A percentile compares a stretch with the other conserved stretches of the same genome.
Evolutionary conservation across 176 grass and related monocot genomes (phyloP).

Genomic region (Carex myosuroides): DNA sequence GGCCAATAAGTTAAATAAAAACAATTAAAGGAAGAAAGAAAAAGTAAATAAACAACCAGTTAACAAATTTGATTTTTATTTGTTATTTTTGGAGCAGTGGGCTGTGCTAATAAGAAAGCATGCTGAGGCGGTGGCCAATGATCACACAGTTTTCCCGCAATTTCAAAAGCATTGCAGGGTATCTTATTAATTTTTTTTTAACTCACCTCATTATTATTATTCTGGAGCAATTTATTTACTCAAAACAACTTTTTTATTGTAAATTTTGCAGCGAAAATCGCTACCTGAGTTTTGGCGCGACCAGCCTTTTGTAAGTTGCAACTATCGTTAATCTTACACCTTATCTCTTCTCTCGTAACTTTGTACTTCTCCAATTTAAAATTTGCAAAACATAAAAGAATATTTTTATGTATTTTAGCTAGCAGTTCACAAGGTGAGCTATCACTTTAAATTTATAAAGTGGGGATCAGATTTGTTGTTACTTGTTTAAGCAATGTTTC

Average conservation of each 20-base stretch:
- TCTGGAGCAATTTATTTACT: constrained; percentile 17
- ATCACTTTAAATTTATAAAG: neutral
- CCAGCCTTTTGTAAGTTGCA: constrained; percentile 89
- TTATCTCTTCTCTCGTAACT: neutral
- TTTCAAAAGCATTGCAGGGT: constrained; percentile 93
- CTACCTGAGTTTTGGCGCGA: constrained; percentile 97
- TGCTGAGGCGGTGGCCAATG: constrained; percentile 80
- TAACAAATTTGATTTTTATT: neutral
- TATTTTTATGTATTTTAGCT: neutral
- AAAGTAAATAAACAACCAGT: neutral
- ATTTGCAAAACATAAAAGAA: neutral
- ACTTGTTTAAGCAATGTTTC: neutral
- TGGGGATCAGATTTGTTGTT: neutral
- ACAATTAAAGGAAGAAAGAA: neutral
- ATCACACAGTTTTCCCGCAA: constrained; percentile 62
- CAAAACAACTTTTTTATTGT: neutral
- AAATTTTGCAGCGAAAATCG: constrained; percentile 67
- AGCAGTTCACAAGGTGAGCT: neutral
- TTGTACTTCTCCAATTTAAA: neutral
- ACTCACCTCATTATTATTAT: neutral
- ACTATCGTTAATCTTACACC: neutral
- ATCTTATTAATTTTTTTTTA: constrained; percentile 25
- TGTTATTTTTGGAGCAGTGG: constrained; percentile 50
- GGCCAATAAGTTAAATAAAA: neutral
- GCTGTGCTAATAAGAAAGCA: constrained; percentile 88